Conservation (phyloP, 805 yeast genomes). For the Ogataea paradorogensis region DNA sequence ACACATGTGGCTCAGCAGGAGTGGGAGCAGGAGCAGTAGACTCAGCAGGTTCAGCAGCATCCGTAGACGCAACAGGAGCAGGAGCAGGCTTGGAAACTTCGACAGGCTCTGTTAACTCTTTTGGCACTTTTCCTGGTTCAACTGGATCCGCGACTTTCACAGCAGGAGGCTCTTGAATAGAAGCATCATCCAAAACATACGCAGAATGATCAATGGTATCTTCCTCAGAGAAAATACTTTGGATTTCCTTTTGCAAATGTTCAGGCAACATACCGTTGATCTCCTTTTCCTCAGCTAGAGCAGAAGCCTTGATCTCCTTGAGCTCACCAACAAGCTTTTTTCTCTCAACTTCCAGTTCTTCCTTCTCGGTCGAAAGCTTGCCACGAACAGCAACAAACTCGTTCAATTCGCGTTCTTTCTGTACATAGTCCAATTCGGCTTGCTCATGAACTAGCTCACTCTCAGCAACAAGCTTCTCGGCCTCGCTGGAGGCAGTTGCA, state of each 20-base stretch:
- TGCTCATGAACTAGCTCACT: conserved; percentile 25
- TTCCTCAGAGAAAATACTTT: conserved; percentile 28
- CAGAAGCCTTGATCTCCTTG: conserved; percentile 36
- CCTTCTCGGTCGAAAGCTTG: conserved; percentile 42
- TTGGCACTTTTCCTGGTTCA: conserved; percentile 19
- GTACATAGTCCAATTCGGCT: conserved; percentile 28
- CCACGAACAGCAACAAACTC: conserved; percentile 32
- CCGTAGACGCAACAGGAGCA: too few species aligned
- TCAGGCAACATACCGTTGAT: conserved; percentile 52
- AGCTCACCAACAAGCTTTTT: conserved; percentile 34
- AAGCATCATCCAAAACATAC: conserved; percentile 26
- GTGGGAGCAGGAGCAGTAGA: conserved; percentile 30
- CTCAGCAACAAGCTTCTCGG: conserved; percentile 30
- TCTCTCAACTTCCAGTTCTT: conserved; percentile 41
- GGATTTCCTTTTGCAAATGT: conserved; percentile 41
- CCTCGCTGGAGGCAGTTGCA: conserved; percentile 30
- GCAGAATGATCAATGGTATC: conserved; percentile 29
- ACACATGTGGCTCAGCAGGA: conserved; percentile 17
- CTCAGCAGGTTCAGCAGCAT: too few species aligned
- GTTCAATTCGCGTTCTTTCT: conserved; percentile 29
- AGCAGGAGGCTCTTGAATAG: conserved; percentile 28
- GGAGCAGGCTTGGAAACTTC: too few species aligned
- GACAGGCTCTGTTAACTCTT: conserved; percentile 20
- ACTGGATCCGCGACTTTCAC: conserved; percentile 15
- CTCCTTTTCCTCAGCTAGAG: conserved; percentile 42